Conservation (phyloP, 2,329 filamentous ascomycete species). For the Lojkania enalia region DNA sequence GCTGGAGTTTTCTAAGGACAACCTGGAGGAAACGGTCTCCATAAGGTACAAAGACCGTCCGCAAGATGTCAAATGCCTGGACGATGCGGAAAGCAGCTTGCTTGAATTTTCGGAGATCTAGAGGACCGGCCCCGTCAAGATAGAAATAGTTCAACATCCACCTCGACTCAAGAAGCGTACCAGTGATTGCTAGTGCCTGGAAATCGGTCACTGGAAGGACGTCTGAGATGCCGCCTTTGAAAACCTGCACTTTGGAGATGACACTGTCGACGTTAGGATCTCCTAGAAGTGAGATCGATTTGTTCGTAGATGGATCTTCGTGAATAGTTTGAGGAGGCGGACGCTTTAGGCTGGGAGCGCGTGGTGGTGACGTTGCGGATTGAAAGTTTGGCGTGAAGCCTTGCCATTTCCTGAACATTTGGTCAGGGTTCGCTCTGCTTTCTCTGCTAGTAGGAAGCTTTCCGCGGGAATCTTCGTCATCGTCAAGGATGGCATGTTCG, state of each 20-base stretch:
- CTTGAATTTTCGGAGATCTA: slow-evolving; percentile 38
- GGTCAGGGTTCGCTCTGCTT: slow-evolving; percentile 15
- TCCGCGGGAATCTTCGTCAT: slow-evolving; percentile 19
- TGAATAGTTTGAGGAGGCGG: slow-evolving; percentile 26
- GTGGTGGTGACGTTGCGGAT: slow-evolving; percentile 12
- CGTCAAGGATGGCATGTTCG: slow-evolving; percentile 24
- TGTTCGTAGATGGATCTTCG: slow-evolving; percentile 23
- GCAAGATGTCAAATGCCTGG: slow-evolving; percentile 39
- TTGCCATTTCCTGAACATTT: slow-evolving; percentile 33
- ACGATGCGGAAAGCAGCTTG: slow-evolving; percentile 36
- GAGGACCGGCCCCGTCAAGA: slow-evolving; percentile 32
- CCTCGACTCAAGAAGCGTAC: slow-evolving; percentile 36
- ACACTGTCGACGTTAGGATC: slow-evolving; percentile 41
- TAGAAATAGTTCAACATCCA: slow-evolving; percentile 45
- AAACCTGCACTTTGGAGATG: slow-evolving; percentile 41
- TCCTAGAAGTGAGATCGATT: slow-evolving; percentile 36
- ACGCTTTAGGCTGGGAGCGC: slow-evolving; percentile 18
- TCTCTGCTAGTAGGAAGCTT: slow-evolving; percentile 12
- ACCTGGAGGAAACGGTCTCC: slow-evolving; percentile 40
- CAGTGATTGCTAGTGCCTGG: slow-evolving; percentile 39
- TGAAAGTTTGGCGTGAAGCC: slow-evolving; percentile 19
- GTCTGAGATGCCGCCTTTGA: slow-evolving; percentile 40
- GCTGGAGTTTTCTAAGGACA: slow-evolving; percentile 34
- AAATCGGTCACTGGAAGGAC: slow-evolving; percentile 40
- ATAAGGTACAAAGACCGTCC: slow-evolving; percentile 41